Percentiles rank a stretch among this genome's conserved stretches.
Conservation (phyloP, 371 early-diverging fungal genomes). For the Nematocida major region DNA sequence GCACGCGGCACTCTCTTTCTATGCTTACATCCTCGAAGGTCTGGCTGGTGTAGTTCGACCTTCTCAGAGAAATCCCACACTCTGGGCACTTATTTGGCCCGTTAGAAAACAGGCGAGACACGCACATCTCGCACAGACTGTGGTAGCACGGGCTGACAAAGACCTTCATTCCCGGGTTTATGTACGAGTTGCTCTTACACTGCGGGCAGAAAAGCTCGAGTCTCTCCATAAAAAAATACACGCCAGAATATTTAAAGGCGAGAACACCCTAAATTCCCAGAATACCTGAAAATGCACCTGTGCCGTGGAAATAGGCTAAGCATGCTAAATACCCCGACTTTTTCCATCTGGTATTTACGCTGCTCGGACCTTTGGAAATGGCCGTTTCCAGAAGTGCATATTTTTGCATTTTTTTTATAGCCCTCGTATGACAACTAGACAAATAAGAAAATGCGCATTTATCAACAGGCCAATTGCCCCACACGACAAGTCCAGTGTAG, state of each 20-base stretch:
- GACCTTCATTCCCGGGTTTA: constrained; percentile 80
- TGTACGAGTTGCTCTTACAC: constrained; percentile 82
- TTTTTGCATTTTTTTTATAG: constrained; percentile 31
- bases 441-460: constrained; percentile 61
- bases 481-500: constrained; percentile 61
- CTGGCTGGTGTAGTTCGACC: constrained; percentile 64
- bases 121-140: constrained; percentile 72
- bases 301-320: too few relatives aligned
- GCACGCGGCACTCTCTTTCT: constrained; percentile 65
- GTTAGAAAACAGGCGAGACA: constrained; percentile 56
- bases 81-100: constrained; percentile 65
- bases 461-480: constrained; percentile 63
- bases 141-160: constrained; percentile 91
- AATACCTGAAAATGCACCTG: too few relatives aligned
- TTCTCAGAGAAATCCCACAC: constrained; percentile 61
- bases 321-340: too few relatives aligned
- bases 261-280: not conserved
- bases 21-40: constrained; percentile 66
- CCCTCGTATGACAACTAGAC: constrained; percentile 3
- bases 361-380: too few relatives aligned
- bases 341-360: too few relatives aligned
- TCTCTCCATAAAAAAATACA: constrained; percentile 28
- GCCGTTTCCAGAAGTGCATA: not conserved
- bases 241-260: not conserved
- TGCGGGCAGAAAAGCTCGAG: constrained; percentile 72